A percentile compares a stretch with the other conserved stretches of the same genome.
Conservation (phyloP, 1,284 basidiomycete genomes). For the Cryptococcus depauperatus region DNA sequence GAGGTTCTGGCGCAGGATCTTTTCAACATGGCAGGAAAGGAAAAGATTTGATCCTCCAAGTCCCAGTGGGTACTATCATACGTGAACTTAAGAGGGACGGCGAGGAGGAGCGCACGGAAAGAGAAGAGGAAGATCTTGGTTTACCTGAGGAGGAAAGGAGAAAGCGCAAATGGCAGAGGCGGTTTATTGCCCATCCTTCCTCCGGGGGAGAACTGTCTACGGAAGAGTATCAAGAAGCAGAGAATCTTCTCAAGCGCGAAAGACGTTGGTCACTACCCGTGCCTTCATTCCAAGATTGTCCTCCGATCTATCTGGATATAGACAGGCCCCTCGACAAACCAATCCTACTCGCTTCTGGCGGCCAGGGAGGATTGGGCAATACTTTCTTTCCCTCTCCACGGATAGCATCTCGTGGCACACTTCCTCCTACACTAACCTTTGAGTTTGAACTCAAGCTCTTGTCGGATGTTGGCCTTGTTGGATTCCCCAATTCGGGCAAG, state of each 20-base stretch:
- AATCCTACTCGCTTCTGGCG: slow-evolving; percentile 69
- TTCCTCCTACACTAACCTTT: slow-evolving; percentile 73
- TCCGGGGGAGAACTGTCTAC: slow-evolving; percentile 34
- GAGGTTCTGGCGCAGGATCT: slow-evolving; percentile 66
- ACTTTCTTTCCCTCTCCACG: slow-evolving; percentile 66
- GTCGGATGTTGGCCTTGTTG: slow-evolving; percentile 90
- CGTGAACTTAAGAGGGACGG: slow-evolving; percentile 56
- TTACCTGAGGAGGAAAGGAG: slow-evolving; percentile 18
- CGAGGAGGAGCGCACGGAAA: slow-evolving; percentile 50
- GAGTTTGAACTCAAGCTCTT: slow-evolving; percentile 89
- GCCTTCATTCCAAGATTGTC: slow-evolving; percentile 34
- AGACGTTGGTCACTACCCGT: slow-evolving; percentile 48
- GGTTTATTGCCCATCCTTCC: slow-evolving; percentile 30
- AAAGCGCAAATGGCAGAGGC: slow-evolving; percentile 52
- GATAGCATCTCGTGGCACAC: slow-evolving; percentile 68
- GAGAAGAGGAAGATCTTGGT: slow-evolving; percentile 22
- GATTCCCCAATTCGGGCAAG: slow-evolving; percentile 81
- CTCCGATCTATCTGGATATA: slow-evolving; percentile 56
- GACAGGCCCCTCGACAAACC: slow-evolving; percentile 49
- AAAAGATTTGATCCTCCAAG: slow-evolving; percentile 61
- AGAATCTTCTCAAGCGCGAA: slow-evolving; percentile 55
- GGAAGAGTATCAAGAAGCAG: slow-evolving; percentile 68
- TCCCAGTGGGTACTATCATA: slow-evolving; percentile 83
- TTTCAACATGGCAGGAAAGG: slow-evolving; percentile 75
- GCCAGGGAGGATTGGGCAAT: slow-evolving; percentile 80